Conservation (phyloP, 2,329 filamentous ascomycete species). For the Penicillium olsonii region DNA sequence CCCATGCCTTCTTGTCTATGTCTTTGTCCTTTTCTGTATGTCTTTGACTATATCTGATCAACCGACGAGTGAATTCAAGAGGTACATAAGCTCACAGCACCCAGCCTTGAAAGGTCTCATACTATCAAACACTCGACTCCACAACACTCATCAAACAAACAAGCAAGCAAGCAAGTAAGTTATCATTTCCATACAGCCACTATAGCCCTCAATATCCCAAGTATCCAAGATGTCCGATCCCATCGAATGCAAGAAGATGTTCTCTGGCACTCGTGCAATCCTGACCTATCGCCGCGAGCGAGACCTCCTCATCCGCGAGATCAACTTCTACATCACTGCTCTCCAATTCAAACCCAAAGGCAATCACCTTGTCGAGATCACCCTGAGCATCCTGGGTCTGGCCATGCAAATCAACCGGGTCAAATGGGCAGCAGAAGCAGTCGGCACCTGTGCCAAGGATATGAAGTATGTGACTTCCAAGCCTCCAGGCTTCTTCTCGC, state of each 20-base stretch:
- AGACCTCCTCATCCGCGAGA: not conserved
- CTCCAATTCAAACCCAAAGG: not conserved
- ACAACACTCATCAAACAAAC: too few species aligned
- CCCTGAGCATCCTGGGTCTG: conserved; percentile 2
- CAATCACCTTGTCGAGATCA: conserved; percentile 1
- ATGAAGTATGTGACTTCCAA: not conserved
- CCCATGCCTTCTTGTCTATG: too few species aligned
- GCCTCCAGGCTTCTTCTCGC: not conserved
- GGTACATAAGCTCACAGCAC: too few species aligned
- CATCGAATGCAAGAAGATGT: not conserved
- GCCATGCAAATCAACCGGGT: conserved; percentile 2
- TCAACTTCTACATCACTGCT: not conserved
- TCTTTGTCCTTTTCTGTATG: too few species aligned
- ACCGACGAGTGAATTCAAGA: too few species aligned
- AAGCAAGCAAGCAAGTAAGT: not conserved
- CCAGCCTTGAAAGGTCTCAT: too few species aligned
- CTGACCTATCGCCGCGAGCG: not conserved
- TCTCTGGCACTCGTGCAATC: conserved; percentile 3
- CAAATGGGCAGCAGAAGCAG: not conserved
- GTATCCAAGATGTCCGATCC: not conserved
- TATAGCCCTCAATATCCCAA: not conserved
- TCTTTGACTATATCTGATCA: too few species aligned
- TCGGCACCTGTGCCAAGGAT: not conserved
- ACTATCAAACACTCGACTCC: too few species aligned
- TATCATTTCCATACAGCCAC: not conserved